phyloP scores from a whole-genome alignment of 352 stramenopile species.

The Phytopythium mirpurense region DNA sequence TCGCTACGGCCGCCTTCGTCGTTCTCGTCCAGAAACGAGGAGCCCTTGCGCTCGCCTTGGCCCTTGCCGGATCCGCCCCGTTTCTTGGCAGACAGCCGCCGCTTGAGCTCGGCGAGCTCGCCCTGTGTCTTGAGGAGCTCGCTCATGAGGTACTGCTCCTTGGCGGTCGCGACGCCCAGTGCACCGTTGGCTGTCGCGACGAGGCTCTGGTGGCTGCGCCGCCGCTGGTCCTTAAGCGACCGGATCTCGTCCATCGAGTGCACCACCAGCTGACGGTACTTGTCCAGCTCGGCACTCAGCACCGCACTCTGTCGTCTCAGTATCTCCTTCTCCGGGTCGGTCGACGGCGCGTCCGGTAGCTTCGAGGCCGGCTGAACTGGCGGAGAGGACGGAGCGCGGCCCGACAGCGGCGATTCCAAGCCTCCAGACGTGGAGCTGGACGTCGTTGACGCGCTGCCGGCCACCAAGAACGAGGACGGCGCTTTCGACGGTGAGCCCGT shows the following conservation, averaged over 20 bases:
- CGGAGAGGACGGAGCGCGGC: neutral
- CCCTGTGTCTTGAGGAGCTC: slow-evolving; percentile 21
- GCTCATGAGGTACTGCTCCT: slow-evolving; percentile 28
- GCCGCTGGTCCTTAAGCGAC: slow-evolving; percentile 26
- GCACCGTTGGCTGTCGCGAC: slow-evolving; percentile 17
- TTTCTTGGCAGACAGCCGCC: slow-evolving; percentile 14
- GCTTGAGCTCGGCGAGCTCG: slow-evolving; percentile 21
- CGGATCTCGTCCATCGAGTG: slow-evolving; percentile 35
- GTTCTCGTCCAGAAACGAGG: slow-evolving; percentile 2
- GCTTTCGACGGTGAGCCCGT: neutral
- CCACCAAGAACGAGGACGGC: neutral
- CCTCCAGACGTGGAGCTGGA: neutral
- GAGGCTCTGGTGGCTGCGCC: slow-evolving; percentile 15
- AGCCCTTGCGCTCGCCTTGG: neutral
- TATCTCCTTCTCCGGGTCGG: slow-evolving; percentile 26
- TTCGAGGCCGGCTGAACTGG: neutral
- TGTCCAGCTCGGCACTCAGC: slow-evolving; percentile 28
- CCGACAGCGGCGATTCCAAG: neutral
- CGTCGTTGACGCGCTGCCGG: too few relatives aligned
- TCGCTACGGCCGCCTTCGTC: neutral
- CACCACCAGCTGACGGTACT: slow-evolving; percentile 35
- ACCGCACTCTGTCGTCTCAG: slow-evolving; percentile 27
- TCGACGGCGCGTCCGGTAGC: neutral
- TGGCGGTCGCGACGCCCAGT: slow-evolving; percentile 11
- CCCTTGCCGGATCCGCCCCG: neutral